Base-by-base conservation (phyloP, 2,329 filamentous ascomycete species). In the Penicillium verrucosum region DNA sequence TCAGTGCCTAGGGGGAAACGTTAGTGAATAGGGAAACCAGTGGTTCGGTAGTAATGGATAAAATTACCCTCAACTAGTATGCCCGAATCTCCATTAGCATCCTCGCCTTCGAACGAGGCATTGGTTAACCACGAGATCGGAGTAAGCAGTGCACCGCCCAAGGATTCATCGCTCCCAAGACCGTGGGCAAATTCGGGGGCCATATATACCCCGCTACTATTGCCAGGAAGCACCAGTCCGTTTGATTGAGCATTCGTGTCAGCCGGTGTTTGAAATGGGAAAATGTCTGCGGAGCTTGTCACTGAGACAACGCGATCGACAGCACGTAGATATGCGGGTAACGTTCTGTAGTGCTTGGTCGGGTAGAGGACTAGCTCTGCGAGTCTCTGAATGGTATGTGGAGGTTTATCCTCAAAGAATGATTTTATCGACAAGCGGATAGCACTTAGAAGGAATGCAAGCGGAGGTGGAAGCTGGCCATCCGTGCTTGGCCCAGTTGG, bases 371-470 rank as follows among this genome's bases (percentile, higher is more conserved):
- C 79, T 30, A 97, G 86, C 78, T 99, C 94, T 23, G 92, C 86
- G 23, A 99, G 83, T 38, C 94, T 89, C 76, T 99, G 94, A 60
- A 97, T 84, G 3, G 94, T 97, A 72, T 97, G 91, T 0, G 94
- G 94, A 1, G 94, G 93, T 65, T 89, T 84, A 3, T 80, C 78
- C 23, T 83, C 71, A 74, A 99, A 99, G 63, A 82, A 83, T 3
- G 79, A 80, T 48, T 75, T 79, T 38, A 96, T 79, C 16, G 87
- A 85, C 16, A 70, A 71, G 60, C 75, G 71, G 51, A 90, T 87
- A 56, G 83, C 83, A 57, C 75, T 71, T 45, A 90, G 76, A 69
- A 90, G 83, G 52, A 81, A 80, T 56, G 81, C 75, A 48, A 93
- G 79, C 60, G 87, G 85, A 8, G 80, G 80, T 2, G 89, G 88